Evolutionary conservation across 1,139 yeast genomes (phyloP).

Genomic region (Candida tropicalis): DNA sequence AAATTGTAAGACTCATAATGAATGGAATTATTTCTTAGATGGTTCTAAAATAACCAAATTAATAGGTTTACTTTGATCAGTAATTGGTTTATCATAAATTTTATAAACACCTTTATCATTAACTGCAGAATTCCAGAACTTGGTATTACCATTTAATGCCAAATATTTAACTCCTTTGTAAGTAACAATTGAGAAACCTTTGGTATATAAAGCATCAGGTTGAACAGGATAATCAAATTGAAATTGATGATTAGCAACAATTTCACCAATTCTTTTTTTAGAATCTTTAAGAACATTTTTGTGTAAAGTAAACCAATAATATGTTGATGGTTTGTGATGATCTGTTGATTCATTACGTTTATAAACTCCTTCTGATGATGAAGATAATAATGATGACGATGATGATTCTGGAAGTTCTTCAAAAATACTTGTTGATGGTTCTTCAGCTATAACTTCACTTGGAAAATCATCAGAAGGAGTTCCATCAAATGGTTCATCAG

Average conservation of each 20-base stretch:
- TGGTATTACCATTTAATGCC: constrained; percentile 13
- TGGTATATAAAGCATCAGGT: constrained; percentile 13
- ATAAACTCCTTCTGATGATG: neutral
- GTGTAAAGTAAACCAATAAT: constrained; percentile 42
- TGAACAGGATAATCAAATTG: constrained; percentile 55
- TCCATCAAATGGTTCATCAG: neutral
- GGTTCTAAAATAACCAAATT: constrained; percentile 8
- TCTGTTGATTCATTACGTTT: neutral
- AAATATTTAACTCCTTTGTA: constrained; percentile 23
- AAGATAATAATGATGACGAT: neutral
- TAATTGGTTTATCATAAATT: constrained; percentile 11
- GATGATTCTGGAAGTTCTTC: too few species aligned
- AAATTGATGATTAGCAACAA: constrained; percentile 50
- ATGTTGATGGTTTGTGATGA: neutral
- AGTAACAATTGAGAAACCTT: constrained; percentile 20
- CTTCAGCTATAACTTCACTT: too few species aligned
- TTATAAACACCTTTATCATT: constrained; percentile 10
- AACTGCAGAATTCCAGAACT: constrained; percentile 14
- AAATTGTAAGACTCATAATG: neutral
- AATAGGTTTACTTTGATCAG: constrained; percentile 5
- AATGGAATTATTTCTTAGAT: too few species aligned
- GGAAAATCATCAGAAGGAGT: neutral
- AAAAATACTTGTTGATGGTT: too few species aligned
- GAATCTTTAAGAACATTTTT: constrained; percentile 44
- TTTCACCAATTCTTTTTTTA: constrained; percentile 42